A percentile compares a stretch with the other conserved stretches of the same genome.
Evolutionary conservation across 371 early-diverging fungal species (phyloP).

Genomic region (Smittium culicis): DNA sequence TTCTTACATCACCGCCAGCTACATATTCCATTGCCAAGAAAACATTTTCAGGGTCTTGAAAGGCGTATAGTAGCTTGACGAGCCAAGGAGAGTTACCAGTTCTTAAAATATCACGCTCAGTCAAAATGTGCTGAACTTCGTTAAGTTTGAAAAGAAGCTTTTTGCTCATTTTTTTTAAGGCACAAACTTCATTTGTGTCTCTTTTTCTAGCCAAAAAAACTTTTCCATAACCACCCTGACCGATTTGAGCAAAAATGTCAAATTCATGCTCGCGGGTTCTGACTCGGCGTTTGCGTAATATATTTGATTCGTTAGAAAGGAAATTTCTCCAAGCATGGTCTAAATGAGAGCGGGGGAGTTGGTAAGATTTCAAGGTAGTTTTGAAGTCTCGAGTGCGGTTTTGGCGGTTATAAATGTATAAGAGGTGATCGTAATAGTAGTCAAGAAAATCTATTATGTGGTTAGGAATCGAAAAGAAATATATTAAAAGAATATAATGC

Average conservation of each 20-base stretch:
- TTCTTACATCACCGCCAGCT: slow-evolving; percentile 77
- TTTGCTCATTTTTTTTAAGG: slow-evolving; percentile 57
- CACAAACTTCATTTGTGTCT: slow-evolving; percentile 45
- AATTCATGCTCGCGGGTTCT: slow-evolving; percentile 48
- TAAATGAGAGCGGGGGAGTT: slow-evolving; percentile 18
- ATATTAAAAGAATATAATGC: background rate
- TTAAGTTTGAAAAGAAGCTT: slow-evolving; percentile 37
- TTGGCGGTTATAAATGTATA: slow-evolving; percentile 49
- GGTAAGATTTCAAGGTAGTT: slow-evolving; percentile 28
- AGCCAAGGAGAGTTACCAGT: slow-evolving; percentile 51
- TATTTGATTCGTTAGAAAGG: slow-evolving; percentile 37
- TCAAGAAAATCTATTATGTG: slow-evolving; percentile 50
- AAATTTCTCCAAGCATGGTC: slow-evolving; percentile 42
- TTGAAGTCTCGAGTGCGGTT: slow-evolving; percentile 42
- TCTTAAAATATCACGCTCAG: slow-evolving; percentile 54
- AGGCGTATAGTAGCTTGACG: slow-evolving; percentile 62
- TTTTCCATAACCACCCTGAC: slow-evolving; percentile 76
- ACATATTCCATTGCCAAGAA: slow-evolving; percentile 72
- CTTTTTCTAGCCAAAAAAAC: slow-evolving; percentile 48
- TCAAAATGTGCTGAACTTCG: slow-evolving; percentile 52
- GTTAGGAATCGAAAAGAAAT: too few species aligned
- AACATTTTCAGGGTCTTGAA: slow-evolving; percentile 45
- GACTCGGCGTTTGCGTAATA: slow-evolving; percentile 46
- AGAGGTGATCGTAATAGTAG: slow-evolving; percentile 57
- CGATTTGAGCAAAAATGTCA: slow-evolving; percentile 57